Percentiles rank a stretch among this genome's conserved stretches.
These are phyloP conservation scores for Phytophthora foliorum DNA, from an alignment of 352 stramenopile species.

Conservation along the genomic window DNA sequence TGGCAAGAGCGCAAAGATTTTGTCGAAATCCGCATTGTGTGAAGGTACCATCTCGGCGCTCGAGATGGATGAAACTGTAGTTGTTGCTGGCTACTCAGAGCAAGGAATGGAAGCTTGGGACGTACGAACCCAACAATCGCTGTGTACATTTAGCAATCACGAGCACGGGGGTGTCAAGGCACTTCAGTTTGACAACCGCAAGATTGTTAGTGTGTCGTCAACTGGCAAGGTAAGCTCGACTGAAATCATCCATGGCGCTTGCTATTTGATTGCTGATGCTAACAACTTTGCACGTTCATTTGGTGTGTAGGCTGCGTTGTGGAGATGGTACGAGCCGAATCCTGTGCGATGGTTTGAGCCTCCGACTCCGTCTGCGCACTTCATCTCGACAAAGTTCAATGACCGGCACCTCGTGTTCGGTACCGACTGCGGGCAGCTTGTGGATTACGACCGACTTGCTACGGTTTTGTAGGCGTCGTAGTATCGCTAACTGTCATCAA, in stretches of 20 bases:
- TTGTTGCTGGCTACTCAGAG: conserved; percentile 84
- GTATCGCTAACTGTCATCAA: conserved; percentile 19
- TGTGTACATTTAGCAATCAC: conserved; percentile 86
- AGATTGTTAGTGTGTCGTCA: conserved; percentile 84
- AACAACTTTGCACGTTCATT: conserved; percentile 16
- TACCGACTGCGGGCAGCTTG: conserved; percentile 75
- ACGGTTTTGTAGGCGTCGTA: conserved; percentile 52
- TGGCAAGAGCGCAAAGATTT: conserved; percentile 88
- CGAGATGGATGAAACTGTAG: conserved; percentile 91
- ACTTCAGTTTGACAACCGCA: conserved; percentile 89
- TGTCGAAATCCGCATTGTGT: conserved; percentile 85
- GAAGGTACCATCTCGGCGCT: conserved; percentile 79
- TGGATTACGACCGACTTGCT: conserved; percentile 83
- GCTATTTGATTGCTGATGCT: conserved; percentile 7
- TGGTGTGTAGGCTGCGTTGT: conserved; percentile 69
- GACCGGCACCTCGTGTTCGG: conserved; percentile 82
- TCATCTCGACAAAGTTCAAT: conserved; percentile 80
- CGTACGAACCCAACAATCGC: conserved; percentile 86
- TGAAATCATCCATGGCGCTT: not conserved
- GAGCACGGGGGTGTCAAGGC: conserved; percentile 77
- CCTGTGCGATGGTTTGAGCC: conserved; percentile 81
- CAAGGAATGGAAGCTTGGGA: conserved; percentile 92
- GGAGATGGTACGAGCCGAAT: conserved; percentile 87
- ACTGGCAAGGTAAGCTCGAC: conserved; percentile 65
- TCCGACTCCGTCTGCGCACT: conserved; percentile 55